Evolutionary conservation across 768 basidiomycete species (phyloP).

Genomic region (Tulasnella sp.): DNA sequence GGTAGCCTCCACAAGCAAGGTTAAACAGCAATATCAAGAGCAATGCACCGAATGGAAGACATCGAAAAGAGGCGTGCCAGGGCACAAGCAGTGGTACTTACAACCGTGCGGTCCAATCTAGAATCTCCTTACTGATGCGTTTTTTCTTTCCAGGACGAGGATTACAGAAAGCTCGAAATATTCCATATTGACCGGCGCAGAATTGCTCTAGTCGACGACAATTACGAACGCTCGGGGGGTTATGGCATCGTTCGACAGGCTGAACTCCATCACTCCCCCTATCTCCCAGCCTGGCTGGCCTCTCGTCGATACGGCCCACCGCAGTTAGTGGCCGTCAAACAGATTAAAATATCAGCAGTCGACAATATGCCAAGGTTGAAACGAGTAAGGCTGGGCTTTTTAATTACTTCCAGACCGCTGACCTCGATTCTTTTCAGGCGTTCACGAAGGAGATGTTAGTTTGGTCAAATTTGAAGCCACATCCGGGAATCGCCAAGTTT

Average conservation of each 20-base stretch:
- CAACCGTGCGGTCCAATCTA: not conserved
- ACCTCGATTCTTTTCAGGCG: not conserved
- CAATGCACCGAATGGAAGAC: not conserved
- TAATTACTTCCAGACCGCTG: not conserved
- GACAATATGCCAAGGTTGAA: not conserved
- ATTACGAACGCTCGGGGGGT: not conserved
- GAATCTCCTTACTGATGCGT: no score
- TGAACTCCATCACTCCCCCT: not conserved
- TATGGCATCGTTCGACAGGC: not conserved
- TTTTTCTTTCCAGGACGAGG: not conserved
- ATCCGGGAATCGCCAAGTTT: not conserved
- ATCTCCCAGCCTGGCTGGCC: not conserved
- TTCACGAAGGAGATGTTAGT: not conserved
- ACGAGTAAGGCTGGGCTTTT: not conserved
- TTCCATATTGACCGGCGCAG: not conserved
- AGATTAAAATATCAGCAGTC: not conserved
- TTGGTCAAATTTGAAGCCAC: not conserved
- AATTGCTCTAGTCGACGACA: not conserved
- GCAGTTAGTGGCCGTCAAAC: not conserved
- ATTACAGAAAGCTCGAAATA: not conserved
- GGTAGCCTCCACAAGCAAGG: no score
- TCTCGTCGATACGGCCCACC: not conserved
- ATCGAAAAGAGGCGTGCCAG: not conserved
- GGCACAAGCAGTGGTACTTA: not conserved
- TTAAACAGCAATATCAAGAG: not conserved